Evolutionary conservation across 352 stramenopile genomes (phyloP), one percentile per base, ranked within the genome.

Genomic region (Phytophthora hibernalis): DNA sequence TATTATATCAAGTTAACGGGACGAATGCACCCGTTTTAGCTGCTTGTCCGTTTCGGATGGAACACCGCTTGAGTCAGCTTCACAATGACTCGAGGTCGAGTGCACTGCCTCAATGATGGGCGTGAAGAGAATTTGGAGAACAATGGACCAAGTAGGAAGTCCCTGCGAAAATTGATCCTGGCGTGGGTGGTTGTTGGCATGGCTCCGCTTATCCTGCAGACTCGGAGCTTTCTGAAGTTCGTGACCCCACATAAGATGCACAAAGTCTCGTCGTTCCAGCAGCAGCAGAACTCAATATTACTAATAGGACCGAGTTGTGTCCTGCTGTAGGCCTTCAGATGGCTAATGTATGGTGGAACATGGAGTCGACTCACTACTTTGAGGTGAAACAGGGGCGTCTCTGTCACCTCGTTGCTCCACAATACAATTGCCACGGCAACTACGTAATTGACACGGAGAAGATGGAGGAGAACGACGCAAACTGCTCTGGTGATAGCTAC

Each of bases 291-390:
- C 40, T 24, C 15, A 11, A 53, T 20, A 57, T 18, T 8, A n/a
- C 57, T 5, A 48, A 53, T 28, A 26, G 64, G 22, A 43, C 21
- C 3, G 35, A 35, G 20, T n/a, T 56, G 6, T 69, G 61, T n/a
- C 61, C 53, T 22, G 54, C 33, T 12, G 11, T 51, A 28, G 61
- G 58, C 5, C 61, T 69, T 28, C 57, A 64, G 35, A 69, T 69
- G 52, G 53, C 61, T 4, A 16, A 33, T 10, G 45, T 62, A 7
- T 72, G 58, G 54, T 61, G 49, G 64, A 61, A 61, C 20, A 10
- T 68, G 18, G 35, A 62, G 22, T 44, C 50, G 6, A 61, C 57
- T 22, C 50, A 54, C 40, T 72, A 68, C 20, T 72, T 57, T 21
- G 21, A 48, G 7, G 3, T 35, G n/a, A 12, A 38, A 5, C 30